A percentile compares a stretch with the other conserved stretches of the same genome.
These are phyloP conservation scores for Verticillium dahliae DNA, from an alignment of 2,329 filamentous ascomycete genomes.

Conservation along the genomic window DNA sequence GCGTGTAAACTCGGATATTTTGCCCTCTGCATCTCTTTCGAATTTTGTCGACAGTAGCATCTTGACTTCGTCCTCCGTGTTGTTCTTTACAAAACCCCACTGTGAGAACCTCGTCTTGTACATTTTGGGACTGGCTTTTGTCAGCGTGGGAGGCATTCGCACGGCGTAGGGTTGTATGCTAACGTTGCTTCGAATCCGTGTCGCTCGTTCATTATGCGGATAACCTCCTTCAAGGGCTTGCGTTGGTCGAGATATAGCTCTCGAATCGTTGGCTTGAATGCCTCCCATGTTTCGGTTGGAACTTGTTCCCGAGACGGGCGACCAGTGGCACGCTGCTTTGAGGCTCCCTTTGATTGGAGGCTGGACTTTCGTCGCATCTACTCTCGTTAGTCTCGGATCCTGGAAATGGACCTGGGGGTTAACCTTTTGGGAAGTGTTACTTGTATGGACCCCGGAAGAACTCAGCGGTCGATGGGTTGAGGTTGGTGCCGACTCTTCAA, in stretches of 20 bases:
- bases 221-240: slow-evolving; percentile 45
- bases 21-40: slow-evolving; percentile 44
- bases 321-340: slow-evolving; percentile 21
- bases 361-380: not conserved
- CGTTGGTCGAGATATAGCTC: slow-evolving; percentile 41
- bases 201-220: slow-evolving; percentile 42
- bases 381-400: not conserved
- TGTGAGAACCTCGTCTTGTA: slow-evolving; percentile 50
- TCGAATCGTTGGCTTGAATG: slow-evolving; percentile 38
- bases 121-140: slow-evolving; percentile 38
- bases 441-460: not conserved
- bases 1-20: slow-evolving; percentile 45
- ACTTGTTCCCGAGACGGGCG: slow-evolving; percentile 35
- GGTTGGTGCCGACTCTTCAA: not conserved
- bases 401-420: not conserved
- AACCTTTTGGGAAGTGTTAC: not conserved
- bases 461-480: not conserved
- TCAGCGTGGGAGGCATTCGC: not conserved
- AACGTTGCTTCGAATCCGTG: slow-evolving; percentile 40
- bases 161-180: slow-evolving; percentile 6
- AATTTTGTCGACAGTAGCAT: slow-evolving; percentile 44
- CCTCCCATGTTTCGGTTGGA: slow-evolving; percentile 39
- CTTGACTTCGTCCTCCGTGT: slow-evolving; percentile 46
- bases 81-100: slow-evolving; percentile 50
- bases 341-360: not conserved